A percentile compares a stretch with the other conserved stretches of the same genome.
Evolutionary conservation across 768 basidiomycete species (phyloP).

Genomic region (Serendipita vermifera): DNA sequence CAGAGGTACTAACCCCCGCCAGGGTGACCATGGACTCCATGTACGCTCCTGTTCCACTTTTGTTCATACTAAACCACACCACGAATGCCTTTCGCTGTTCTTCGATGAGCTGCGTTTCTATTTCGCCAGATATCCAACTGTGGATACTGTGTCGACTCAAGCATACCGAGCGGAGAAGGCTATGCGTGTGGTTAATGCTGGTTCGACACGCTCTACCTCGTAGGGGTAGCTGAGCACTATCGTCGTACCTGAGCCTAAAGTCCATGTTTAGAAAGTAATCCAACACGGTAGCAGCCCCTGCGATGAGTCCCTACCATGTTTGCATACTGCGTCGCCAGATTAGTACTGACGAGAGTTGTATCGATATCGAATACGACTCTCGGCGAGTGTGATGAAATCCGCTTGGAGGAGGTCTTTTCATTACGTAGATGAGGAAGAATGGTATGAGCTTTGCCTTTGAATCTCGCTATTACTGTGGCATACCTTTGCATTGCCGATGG

Average conservation of each 20-base stretch:
- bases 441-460: background rate
- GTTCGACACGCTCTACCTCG: background rate
- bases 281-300: slow-evolving; percentile 78
- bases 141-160: slow-evolving; percentile 98
- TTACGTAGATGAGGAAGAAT: slow-evolving; percentile 56
- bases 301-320: slow-evolving; percentile 86
- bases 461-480: slow-evolving; percentile 25
- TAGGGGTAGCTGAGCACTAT: too few relatives aligned
- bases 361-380: slow-evolving; percentile 99
- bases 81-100: slow-evolving; percentile 80
- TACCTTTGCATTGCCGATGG: slow-evolving; percentile 78
- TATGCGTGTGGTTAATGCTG: background rate
- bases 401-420: slow-evolving; percentile 62
- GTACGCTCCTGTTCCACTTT: background rate
- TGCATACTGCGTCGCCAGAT: slow-evolving; percentile 79
- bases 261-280: slow-evolving; percentile 69
- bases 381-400: slow-evolving; percentile 63
- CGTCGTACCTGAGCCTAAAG: slow-evolving; percentile 74
- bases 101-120: slow-evolving; percentile 82
- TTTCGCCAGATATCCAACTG: slow-evolving; percentile 86
- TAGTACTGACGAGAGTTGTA: slow-evolving; percentile 98
- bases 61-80: slow-evolving; percentile 72
- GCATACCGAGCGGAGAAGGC: slow-evolving; percentile 81
- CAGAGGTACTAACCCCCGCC: too few relatives aligned
- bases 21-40: background rate